phyloP scores from a whole-genome alignment of 352 stramenopile genomes.

The Saprolegnia diclina region DNA sequence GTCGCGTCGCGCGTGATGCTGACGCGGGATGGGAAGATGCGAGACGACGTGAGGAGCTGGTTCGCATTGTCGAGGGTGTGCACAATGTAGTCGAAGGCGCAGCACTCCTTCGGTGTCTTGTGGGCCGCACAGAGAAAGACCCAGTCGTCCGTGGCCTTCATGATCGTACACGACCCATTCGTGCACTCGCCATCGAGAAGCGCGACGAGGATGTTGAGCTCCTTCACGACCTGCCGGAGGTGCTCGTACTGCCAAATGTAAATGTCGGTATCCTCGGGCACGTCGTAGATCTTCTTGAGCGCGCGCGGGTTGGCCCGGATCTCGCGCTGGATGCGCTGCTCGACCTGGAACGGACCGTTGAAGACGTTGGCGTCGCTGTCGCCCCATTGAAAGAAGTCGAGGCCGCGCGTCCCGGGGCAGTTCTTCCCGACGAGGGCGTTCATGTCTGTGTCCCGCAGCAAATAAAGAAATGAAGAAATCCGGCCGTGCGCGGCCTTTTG shows the following conservation, averaged over 20 bases:
- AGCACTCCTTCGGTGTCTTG: conserved; percentile 75
- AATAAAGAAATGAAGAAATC: conserved; percentile 8
- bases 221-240: conserved; percentile 76
- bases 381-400: conserved; percentile 79
- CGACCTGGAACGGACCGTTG: conserved; percentile 54
- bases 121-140: conserved; percentile 80
- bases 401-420: conserved; percentile 58
- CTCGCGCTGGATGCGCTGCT: conserved; percentile 72
- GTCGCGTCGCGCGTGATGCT: conserved; percentile 71
- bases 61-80: conserved; percentile 86
- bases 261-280: conserved; percentile 71
- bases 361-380: conserved; percentile 27
- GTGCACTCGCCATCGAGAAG: conserved; percentile 59
- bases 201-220: conserved; percentile 72
- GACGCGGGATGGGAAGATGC: conserved; percentile 72
- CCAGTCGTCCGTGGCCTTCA: conserved; percentile 85
- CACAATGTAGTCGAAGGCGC: conserved; percentile 80
- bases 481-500: not conserved
- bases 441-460: not conserved
- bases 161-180: conserved; percentile 59
- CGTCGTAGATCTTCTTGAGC: conserved; percentile 59
- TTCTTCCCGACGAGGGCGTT: conserved; percentile 55
- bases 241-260: conserved; percentile 85
- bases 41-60: conserved; percentile 71
- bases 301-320: conserved; percentile 54